Conservation (phyloP, 495 filamentous ascomycete species). For the Talaromyces ruber region DNA sequence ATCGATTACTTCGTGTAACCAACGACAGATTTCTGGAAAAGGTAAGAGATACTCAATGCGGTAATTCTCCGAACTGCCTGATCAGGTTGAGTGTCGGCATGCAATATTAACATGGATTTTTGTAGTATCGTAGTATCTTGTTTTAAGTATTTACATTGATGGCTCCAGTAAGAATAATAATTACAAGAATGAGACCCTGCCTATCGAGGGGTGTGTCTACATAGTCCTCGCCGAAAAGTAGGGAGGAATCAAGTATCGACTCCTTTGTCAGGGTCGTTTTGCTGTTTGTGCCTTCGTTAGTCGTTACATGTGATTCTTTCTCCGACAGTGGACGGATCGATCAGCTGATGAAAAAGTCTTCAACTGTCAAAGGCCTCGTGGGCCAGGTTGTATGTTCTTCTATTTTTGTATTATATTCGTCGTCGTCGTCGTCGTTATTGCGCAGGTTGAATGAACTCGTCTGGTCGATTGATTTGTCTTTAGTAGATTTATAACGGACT, state of each 20-base stretch:
- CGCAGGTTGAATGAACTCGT: neutral
- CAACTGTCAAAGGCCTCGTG: neutral
- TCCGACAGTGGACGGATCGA: neutral
- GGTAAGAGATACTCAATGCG: neutral
- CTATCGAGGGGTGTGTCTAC: neutral
- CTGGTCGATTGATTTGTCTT: neutral
- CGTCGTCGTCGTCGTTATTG: neutral
- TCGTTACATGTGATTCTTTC: neutral
- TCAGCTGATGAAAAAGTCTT: conserved; percentile 1
- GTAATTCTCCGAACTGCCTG: neutral
- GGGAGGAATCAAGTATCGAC: neutral
- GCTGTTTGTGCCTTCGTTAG: neutral
- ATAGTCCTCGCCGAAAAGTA: neutral
- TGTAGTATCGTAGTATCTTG: neutral
- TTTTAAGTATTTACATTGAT: neutral
- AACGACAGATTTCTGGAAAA: neutral
- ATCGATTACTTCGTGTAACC: neutral
- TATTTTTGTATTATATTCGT: neutral
- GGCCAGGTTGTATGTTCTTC: neutral
- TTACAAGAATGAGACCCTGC: neutral
- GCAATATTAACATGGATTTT: no score
- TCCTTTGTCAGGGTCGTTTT: neutral
- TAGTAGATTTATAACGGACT: neutral
- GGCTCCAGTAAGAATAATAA: neutral
- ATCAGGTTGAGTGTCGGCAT: neutral